Conservation (phyloP, 1,284 basidiomycete genomes). For the Microbotryum scabiosae region DNA sequence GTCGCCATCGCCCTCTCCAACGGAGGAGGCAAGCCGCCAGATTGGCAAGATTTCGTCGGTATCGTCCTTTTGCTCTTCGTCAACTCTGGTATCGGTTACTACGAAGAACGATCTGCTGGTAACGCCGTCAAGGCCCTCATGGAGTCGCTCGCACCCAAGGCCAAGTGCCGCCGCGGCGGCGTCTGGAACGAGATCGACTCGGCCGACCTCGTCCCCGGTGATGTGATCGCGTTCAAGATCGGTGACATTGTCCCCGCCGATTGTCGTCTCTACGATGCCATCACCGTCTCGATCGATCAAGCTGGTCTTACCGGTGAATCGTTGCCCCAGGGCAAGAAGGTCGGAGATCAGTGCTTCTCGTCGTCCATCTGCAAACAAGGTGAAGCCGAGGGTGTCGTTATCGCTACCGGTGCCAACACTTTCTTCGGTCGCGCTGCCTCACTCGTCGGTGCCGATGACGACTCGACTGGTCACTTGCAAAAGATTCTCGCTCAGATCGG, state of each 20-base stretch:
- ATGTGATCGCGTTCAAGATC: slow-evolving; percentile 93
- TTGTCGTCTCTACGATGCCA: slow-evolving; percentile 85
- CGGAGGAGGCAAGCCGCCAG: slow-evolving; percentile 73
- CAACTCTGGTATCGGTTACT: slow-evolving; percentile 97
- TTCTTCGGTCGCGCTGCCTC: slow-evolving; percentile 59
- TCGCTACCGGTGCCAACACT: slow-evolving; percentile 75
- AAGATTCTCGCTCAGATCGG: slow-evolving; percentile 95
- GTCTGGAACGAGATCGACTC: slow-evolving; percentile 74
- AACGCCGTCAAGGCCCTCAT: slow-evolving; percentile 98
- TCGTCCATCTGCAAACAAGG: slow-evolving; percentile 96
- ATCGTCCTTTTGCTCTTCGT: slow-evolving; percentile 83
- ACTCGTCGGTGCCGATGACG: slow-evolving; percentile 89
- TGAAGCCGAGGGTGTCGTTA: slow-evolving; percentile 93
- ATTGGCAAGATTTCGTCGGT: slow-evolving; percentile 97
- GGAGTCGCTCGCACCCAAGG: slow-evolving; percentile 97
- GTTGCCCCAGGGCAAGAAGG: slow-evolving; percentile 80
- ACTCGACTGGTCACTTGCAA: slow-evolving; percentile 89
- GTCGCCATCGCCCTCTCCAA: slow-evolving; percentile 96
- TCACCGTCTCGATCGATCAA: slow-evolving; percentile 92
- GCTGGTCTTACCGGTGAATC: slow-evolving; percentile 95
- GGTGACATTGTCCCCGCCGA: slow-evolving; percentile 94
- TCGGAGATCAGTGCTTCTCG: slow-evolving; percentile 90
- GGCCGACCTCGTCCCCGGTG: slow-evolving; percentile 78
- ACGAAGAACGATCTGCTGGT: slow-evolving; percentile 92
- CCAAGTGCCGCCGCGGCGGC: slow-evolving; percentile 77